These are phyloP conservation scores for Leccinum fibrillosum DNA, from an alignment of 768 basidiomycete species.

Conservation along the genomic window DNA sequence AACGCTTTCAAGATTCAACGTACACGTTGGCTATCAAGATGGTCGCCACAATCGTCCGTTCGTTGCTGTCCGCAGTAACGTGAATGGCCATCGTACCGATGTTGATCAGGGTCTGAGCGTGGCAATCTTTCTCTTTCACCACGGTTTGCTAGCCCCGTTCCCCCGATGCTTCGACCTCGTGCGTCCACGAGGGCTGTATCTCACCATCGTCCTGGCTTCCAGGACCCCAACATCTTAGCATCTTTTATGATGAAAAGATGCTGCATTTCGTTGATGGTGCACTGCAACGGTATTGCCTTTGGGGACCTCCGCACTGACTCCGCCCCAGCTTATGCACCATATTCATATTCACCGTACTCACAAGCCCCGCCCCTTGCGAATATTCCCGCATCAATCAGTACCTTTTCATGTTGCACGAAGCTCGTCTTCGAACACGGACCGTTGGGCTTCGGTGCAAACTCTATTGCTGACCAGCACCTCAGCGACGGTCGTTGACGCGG, in stretches of 20 bases:
- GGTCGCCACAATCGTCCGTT: not conserved
- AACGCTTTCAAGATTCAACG: not conserved
- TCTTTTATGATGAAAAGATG: slow-evolving; percentile 4
- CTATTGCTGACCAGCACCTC: slow-evolving; percentile 10
- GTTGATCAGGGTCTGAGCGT: not conserved
- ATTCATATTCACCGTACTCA: not conserved
- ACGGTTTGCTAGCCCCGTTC: not conserved
- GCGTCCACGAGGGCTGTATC: slow-evolving; percentile 2
- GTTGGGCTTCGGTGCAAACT: slow-evolving; percentile 8
- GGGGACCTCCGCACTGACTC: not conserved
- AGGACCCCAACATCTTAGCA: slow-evolving; percentile 3
- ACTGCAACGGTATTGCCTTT: slow-evolving; percentile 15
- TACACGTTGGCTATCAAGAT: not conserved
- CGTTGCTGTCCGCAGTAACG: not conserved
- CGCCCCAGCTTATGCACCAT: not conserved
- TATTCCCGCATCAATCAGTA: not conserved
- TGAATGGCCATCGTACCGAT: not conserved
- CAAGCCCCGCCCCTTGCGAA: not conserved
- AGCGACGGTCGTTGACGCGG: slow-evolving; percentile 5
- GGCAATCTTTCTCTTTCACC: not conserved
- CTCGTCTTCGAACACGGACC: not conserved
- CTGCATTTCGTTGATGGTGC: not conserved
- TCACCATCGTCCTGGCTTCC: not conserved
- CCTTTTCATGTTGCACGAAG: not conserved
- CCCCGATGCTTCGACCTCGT: not conserved